Evolutionary conservation across 2,329 filamentous ascomycete genomes (phyloP).

Genomic region (Arthrocladium fulminans): DNA sequence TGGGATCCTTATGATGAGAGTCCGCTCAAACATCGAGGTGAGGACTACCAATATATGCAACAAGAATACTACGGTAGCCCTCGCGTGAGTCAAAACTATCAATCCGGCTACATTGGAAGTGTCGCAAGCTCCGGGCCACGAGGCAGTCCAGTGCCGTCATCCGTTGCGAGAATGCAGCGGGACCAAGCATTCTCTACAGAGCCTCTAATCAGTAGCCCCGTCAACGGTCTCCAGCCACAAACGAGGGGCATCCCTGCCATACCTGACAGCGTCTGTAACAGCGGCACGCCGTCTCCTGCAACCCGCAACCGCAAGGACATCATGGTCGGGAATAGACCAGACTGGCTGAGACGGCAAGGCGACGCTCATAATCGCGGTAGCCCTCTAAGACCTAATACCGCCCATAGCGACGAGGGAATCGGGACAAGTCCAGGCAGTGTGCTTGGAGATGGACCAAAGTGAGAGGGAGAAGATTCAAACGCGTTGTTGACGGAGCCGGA

Average conservation of each 20-base stretch:
- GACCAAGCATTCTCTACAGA: too few species aligned
- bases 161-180: too few species aligned
- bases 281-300: background rate
- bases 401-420: slow-evolving; percentile 26
- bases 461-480: background rate
- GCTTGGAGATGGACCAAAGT: background rate
- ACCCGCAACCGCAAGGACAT: background rate
- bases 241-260: slow-evolving; percentile 6
- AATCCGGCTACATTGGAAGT: slow-evolving; percentile 24
- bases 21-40: slow-evolving; percentile 55
- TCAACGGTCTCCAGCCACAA: background rate
- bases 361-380: slow-evolving; percentile 26
- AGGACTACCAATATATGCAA: slow-evolving; percentile 50
- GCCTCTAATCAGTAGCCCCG: background rate
- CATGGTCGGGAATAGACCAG: slow-evolving; percentile 2
- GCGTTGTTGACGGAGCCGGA: background rate
- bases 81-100: slow-evolving; percentile 18
- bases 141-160: background rate
- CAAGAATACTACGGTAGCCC: slow-evolving; percentile 25
- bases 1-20: slow-evolving; percentile 67
- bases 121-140: slow-evolving; percentile 1
- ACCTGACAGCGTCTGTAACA: background rate
- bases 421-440: slow-evolving; percentile 25
- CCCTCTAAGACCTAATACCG: slow-evolving; percentile 27
- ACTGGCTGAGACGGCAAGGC: slow-evolving; percentile 10